phyloP scores from a whole-genome alignment of 225 moss, liverwort and hornwort species.

The Physcomitrellopsis africana region DNA sequence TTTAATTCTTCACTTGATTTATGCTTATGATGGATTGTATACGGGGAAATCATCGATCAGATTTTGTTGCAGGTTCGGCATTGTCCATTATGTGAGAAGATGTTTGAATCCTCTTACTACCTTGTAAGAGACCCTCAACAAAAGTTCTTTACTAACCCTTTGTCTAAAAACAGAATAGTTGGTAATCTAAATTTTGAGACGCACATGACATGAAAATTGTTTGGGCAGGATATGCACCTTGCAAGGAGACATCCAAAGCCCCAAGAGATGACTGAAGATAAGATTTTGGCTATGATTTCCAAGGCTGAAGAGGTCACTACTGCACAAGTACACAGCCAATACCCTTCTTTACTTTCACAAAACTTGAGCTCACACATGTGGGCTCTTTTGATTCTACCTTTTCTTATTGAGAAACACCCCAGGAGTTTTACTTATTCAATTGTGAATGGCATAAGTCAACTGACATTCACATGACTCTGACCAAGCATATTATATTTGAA shows the following conservation, averaged over 20 bases:
- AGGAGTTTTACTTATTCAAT: too few relatives aligned
- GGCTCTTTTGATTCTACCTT: neutral
- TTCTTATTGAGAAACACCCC: too few relatives aligned
- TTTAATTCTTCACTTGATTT: too few relatives aligned
- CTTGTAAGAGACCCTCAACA: slow-evolving; percentile 60
- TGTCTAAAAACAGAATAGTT: neutral
- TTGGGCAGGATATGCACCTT: slow-evolving; percentile 82
- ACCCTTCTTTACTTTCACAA: neutral
- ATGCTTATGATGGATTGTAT: neutral
- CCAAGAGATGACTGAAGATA: slow-evolving; percentile 70
- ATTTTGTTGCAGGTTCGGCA: slow-evolving; percentile 69
- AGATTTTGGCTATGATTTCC: slow-evolving; percentile 65
- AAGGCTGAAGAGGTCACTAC: slow-evolving; percentile 77
- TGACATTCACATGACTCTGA: neutral
- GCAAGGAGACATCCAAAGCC: slow-evolving; percentile 77
- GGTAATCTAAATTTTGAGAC: neutral
- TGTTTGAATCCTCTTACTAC: slow-evolving; percentile 85
- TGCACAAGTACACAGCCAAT: slow-evolving; percentile 56
- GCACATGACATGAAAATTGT: neutral
- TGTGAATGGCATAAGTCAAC: slow-evolving; percentile 8
- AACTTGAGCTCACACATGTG: slow-evolving; percentile 20
- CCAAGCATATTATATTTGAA: neutral
- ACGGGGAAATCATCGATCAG: slow-evolving; percentile 8
- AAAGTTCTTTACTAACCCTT: neutral
- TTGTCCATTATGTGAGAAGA: slow-evolving; percentile 93